Conservation (phyloP, 441 rosid species). For the Aquilaria agallochum region DNA sequence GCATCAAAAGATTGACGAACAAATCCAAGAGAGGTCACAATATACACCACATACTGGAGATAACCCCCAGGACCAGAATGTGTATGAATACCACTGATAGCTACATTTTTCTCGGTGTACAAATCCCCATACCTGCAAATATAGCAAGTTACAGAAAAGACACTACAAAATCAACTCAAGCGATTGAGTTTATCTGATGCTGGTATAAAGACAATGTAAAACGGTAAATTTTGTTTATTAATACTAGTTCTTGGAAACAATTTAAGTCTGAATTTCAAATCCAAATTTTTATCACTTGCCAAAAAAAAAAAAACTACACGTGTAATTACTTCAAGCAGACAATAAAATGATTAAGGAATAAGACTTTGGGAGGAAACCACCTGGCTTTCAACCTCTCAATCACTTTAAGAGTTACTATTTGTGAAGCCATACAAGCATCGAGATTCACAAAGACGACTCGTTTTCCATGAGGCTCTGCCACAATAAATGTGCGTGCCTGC, state of each 20-base stretch:
- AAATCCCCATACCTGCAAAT: constrained; percentile 67
- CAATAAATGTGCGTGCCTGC: constrained; percentile 73
- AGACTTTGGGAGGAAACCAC: constrained; percentile 21
- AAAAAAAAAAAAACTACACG: background rate
- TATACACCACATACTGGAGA: constrained; percentile 76
- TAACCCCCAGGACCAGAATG: constrained; percentile 94
- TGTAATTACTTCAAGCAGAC: too few relatives aligned
- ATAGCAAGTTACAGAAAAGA: background rate
- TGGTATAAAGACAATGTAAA: background rate
- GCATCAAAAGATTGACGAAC: constrained; percentile 85
- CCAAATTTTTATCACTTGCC: too few relatives aligned
- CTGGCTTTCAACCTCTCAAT: constrained; percentile 80
- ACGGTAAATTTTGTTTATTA: background rate
- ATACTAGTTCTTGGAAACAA: background rate
- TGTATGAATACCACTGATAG: constrained; percentile 82
- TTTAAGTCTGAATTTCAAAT: background rate
- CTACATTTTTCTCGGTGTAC: constrained; percentile 73
- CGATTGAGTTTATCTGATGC: background rate
- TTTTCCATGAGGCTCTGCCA: constrained; percentile 63
- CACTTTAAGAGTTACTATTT: constrained; percentile 72
- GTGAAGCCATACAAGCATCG: constrained; percentile 95
- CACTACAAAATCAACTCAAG: too few relatives aligned
- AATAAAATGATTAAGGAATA: too few relatives aligned
- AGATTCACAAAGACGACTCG: constrained; percentile 75
- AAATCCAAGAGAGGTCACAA: constrained; percentile 80